Base-by-base conservation (phyloP, 495 filamentous ascomycete species). In the Penicillium odoratum region DNA sequence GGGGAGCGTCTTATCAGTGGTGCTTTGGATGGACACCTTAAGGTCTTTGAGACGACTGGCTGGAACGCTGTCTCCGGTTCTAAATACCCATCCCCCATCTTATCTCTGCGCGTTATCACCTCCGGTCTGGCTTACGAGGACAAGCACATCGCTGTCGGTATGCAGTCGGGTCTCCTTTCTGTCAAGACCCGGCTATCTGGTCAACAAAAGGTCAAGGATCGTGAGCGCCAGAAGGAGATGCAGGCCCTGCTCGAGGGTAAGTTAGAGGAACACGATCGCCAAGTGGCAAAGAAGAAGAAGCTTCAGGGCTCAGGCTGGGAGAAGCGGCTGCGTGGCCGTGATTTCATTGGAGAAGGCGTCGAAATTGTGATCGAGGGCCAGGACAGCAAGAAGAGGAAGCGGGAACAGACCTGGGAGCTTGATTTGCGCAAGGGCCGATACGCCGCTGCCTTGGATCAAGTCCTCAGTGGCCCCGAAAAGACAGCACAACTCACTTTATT, bases 1-100 rank as follows among this genome's bases (percentile, higher is more conserved):
- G 85, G 87, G 16, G 84, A 85, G 48, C 83, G 95, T 45, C 78
- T 99, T 48, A 82, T 99, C 57, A 90, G 84, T 67, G 95, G 91
- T 69, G 88, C 85, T 15, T 78, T 99, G 33, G 94, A 99, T 71
- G 95, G 95, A 13, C 94, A 97, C 68, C 83, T 99, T 72, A 99
- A 99, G 76, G 83, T 98, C 38, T 97, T 93, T 60, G 93, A 98
- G 73, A 94, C 92, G 2, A 83, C 84, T 0, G 83, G 80, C 29
- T 99, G 95, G 95, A 93, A 96, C 67, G 86, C 98, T 5, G 92
- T 97, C 4, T 85, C 89, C 29, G 93, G 91, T 36, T 86, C 88
- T 50, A 98, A 97, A 71, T 99, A 97, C 74, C 87, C 90, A 0
- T 85, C 88, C 0, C 94, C 95, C 0, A 88, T 99, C 57, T 83